These are phyloP conservation scores for Parachlorella kessleri DNA, from an alignment of 139 green algal genomes.

Conservation along the genomic window DNA sequence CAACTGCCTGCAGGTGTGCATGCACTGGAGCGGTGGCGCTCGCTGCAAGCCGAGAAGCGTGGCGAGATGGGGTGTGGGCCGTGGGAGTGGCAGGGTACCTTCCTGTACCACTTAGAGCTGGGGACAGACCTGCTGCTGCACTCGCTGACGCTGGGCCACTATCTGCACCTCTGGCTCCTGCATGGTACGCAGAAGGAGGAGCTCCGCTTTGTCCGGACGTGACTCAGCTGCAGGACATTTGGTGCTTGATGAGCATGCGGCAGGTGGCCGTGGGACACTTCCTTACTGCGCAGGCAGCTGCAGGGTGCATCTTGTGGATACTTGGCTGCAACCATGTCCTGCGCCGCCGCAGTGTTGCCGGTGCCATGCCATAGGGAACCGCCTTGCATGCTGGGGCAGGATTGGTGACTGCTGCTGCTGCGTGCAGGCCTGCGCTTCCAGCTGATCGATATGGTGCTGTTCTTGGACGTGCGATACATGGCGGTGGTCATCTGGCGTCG, in stretches of 20 bases:
- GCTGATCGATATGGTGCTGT: slow-evolving; percentile 89
- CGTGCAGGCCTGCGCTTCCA: slow-evolving; percentile 95
- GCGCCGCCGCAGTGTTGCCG: too few species aligned
- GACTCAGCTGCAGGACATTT: too few species aligned
- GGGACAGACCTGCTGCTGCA: slow-evolving; percentile 89
- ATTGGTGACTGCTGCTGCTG: slow-evolving; percentile 89
- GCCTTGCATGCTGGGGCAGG: too few species aligned
- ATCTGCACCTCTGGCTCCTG: slow-evolving; percentile 85
- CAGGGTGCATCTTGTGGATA: too few species aligned
- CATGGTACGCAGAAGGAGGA: not conserved
- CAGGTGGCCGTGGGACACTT: too few species aligned
- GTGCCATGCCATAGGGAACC: too few species aligned
- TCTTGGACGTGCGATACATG: slow-evolving; percentile 69
- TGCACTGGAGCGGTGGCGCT: slow-evolving; percentile 4
- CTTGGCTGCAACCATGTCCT: too few species aligned
- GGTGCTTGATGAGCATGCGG: too few species aligned
- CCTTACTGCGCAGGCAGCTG: too few species aligned
- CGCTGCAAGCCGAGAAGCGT: not conserved
- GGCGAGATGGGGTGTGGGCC: slow-evolving; percentile 47
- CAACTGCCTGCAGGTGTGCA: too few species aligned
- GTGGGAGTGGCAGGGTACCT: slow-evolving; percentile 78
- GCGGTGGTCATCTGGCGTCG: slow-evolving; percentile 78
- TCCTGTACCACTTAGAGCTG: slow-evolving; percentile 96
- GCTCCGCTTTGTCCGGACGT: too few species aligned
- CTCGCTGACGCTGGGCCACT: slow-evolving; percentile 80